phyloP scores from a whole-genome alignment of 441 rosid genomes.

The Adansonia grandidieri region DNA sequence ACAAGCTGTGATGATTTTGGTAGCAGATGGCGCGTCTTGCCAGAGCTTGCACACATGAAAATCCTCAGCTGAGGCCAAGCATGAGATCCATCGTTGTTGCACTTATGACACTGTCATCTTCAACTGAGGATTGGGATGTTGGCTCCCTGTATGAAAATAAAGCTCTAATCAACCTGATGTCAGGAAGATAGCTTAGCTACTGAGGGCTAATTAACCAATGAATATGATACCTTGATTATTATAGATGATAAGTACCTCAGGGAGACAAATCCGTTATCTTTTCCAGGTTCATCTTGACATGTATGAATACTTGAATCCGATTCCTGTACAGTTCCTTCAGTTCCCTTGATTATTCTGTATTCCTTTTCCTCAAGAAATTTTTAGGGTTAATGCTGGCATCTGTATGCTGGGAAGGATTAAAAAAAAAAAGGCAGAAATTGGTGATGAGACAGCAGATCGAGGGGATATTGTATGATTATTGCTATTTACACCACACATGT shows the following conservation, averaged over 20 bases:
- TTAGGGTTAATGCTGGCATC: not conserved
- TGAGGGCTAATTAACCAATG: not conserved
- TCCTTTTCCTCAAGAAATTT: not conserved
- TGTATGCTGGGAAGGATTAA: not conserved
- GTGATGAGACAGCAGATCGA: not conserved
- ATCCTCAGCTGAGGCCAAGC: constrained; percentile 74
- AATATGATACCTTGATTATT: not conserved
- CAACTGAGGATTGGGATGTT: constrained; percentile 85
- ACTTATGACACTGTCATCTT: constrained; percentile 74
- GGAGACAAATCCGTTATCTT: not conserved
- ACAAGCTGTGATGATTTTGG: not conserved
- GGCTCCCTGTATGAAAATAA: constrained; percentile 74
- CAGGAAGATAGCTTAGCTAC: constrained; percentile 55
- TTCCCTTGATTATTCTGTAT: not conserved
- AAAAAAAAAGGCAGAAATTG: not conserved
- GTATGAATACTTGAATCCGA: not conserved
- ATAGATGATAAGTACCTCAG: not conserved
- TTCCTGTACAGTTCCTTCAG: not conserved
- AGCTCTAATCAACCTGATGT: constrained; percentile 69
- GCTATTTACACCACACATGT: not conserved
- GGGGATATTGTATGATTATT: not conserved
- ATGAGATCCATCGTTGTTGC: constrained; percentile 92
- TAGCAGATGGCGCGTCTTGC: constrained; percentile 85
- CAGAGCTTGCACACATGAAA: constrained; percentile 80
- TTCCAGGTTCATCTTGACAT: not conserved